phyloP scores from a whole-genome alignment of 345 rosid species.

The Anacardium occidentale region DNA sequence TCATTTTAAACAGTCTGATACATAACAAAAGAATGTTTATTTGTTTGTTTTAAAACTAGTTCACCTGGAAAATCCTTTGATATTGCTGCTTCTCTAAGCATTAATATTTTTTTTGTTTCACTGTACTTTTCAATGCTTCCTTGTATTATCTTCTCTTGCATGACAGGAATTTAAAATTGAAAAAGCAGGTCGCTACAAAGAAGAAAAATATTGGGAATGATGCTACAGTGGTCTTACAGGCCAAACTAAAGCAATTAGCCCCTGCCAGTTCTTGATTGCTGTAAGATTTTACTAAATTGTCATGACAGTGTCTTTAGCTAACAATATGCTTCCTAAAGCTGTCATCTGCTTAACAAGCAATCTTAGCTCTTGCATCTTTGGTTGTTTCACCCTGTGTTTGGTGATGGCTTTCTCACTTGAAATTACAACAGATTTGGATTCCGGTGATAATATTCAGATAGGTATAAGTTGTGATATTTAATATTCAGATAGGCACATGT shows the following conservation, averaged over 20 bases:
- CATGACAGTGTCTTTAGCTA: background rate
- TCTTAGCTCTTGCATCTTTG: background rate
- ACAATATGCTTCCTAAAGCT: background rate
- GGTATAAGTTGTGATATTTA: background rate
- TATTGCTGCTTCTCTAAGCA: background rate
- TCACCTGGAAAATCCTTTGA: background rate
- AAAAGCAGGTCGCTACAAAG: conserved; percentile 76
- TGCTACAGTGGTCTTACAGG: conserved; percentile 67
- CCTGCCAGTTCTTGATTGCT: conserved; percentile 27
- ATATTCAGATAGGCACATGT: too few species aligned
- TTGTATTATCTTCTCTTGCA: background rate
- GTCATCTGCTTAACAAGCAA: conserved; percentile 1
- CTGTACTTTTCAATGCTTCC: background rate
- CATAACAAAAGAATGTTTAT: too few species aligned
- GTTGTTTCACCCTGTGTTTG: background rate
- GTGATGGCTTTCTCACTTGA: background rate
- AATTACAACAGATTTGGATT: background rate
- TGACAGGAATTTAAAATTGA: conserved; percentile 15
- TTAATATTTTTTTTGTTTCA: background rate
- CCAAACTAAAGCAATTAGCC: conserved; percentile 63
- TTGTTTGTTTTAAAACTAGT: background rate
- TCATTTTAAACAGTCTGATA: background rate
- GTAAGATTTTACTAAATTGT: background rate
- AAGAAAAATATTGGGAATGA: conserved; percentile 90
- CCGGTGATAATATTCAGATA: background rate